Evolutionary conservation across 2,329 filamentous ascomycete species (phyloP).

Genomic region (Aspergillus arachidicola): DNA sequence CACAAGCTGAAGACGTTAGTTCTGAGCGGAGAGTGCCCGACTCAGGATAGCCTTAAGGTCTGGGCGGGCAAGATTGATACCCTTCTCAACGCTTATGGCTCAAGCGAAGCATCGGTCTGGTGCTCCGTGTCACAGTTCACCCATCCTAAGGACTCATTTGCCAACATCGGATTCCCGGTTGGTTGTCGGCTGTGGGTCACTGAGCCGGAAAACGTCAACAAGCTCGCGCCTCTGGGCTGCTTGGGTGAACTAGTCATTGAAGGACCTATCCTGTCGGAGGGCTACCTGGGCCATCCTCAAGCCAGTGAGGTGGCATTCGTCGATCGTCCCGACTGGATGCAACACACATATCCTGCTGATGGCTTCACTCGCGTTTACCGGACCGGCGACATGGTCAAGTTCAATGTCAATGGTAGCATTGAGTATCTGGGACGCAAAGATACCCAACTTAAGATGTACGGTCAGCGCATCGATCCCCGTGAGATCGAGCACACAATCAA

Average conservation of each 20-base stretch:
- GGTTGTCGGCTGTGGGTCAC: conserved; percentile 43
- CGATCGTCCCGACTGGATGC: conserved; percentile 23
- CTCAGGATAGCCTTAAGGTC: not conserved
- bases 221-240: conserved; percentile 38
- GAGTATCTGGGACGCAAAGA: conserved; percentile 61
- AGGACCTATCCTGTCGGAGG: conserved; percentile 28
- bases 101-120: not conserved
- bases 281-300: conserved; percentile 25
- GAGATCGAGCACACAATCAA: conserved; percentile 35
- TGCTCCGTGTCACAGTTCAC: not conserved
- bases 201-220: conserved; percentile 35
- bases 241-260: conserved; percentile 45
- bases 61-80: not conserved
- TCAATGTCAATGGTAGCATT: conserved; percentile 37
- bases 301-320: conserved; percentile 26
- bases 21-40: not conserved
- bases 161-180: conserved; percentile 34
- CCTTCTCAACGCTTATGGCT: conserved; percentile 1
- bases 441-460: conserved; percentile 65
- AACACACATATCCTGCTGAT: not conserved
- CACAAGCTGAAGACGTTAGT: not conserved
- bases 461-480: conserved; percentile 63
- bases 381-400: conserved; percentile 37
- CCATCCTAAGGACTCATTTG: not conserved
- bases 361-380: conserved; percentile 20